phyloP scores from a whole-genome alignment of 1,284 basidiomycete genomes.

The Cystobasidiaceae sp. region DNA sequence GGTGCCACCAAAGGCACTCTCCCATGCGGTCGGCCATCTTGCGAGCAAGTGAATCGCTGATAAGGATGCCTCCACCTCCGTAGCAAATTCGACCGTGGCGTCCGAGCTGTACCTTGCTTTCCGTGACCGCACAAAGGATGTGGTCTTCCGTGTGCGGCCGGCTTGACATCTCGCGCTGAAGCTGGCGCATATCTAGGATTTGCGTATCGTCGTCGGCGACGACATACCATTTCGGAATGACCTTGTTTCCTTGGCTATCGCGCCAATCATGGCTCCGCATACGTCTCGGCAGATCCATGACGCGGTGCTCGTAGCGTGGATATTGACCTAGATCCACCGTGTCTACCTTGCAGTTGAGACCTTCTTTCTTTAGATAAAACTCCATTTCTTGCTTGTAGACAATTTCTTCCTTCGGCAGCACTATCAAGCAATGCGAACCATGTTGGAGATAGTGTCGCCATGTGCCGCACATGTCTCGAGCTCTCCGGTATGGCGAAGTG shows the following conservation, averaged over 20 bases:
- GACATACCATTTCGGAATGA: constrained; percentile 23
- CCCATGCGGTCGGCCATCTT: constrained; percentile 27
- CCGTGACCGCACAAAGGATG: constrained; percentile 20
- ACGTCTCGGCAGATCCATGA: constrained; percentile 19
- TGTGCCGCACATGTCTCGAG: constrained; percentile 17
- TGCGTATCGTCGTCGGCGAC: constrained; percentile 30
- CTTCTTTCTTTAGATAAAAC: constrained; percentile 19
- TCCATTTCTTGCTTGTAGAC: constrained; percentile 9
- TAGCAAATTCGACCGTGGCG: constrained; percentile 19
- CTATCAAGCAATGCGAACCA: constrained; percentile 19
- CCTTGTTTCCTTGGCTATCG: not conserved
- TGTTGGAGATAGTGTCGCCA: constrained; percentile 22
- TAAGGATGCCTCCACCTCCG: constrained; percentile 22
- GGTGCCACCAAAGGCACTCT: constrained; percentile 25
- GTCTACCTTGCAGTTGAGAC: not conserved
- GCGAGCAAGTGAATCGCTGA: not conserved
- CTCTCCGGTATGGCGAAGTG: constrained; percentile 18
- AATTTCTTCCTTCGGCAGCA: constrained; percentile 21
- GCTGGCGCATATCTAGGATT: constrained; percentile 11
- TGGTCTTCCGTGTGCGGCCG: constrained; percentile 19
- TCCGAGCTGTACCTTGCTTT: constrained; percentile 7
- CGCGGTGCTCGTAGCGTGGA: constrained; percentile 18
- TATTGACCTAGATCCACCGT: constrained; percentile 20
- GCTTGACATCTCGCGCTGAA: constrained; percentile 12
- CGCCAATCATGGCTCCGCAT: constrained; percentile 4